Evolutionary conservation across 495 filamentous ascomycete genomes (phyloP).

Genomic region (Evernia prunastri): DNA sequence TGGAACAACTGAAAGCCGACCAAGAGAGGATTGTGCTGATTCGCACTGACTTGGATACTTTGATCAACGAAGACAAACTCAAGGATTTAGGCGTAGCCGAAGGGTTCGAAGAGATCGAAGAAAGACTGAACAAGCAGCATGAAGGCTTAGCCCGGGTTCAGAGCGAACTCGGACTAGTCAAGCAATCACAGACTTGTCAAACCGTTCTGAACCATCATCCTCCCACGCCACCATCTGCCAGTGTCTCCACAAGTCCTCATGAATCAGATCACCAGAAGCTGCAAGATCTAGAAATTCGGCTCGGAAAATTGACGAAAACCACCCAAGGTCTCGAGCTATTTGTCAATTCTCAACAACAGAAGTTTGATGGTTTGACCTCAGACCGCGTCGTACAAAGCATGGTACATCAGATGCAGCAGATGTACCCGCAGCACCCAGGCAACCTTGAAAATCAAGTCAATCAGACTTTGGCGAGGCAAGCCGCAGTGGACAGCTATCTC

Average conservation of each 20-base stretch:
- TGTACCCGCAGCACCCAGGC: slow-evolving; percentile 14
- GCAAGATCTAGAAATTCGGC: slow-evolving; percentile 2
- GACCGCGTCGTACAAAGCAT: slow-evolving; percentile 11
- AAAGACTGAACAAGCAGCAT: not conserved
- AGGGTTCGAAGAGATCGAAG: not conserved
- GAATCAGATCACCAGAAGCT: slow-evolving; percentile 5
- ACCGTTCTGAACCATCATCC: not conserved
- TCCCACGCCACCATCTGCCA: slow-evolving; percentile 10
- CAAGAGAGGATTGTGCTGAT: not conserved
- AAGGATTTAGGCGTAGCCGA: not conserved
- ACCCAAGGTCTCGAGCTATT: slow-evolving; percentile 3
- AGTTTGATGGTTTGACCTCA: slow-evolving; percentile 14
- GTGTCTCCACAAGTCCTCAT: not conserved
- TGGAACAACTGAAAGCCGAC: not conserved
- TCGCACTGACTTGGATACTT: not conserved
- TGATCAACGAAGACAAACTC: not conserved
- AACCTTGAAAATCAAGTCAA: not conserved
- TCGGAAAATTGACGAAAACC: slow-evolving; percentile 3
- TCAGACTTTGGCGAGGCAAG: not conserved
- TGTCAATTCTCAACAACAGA: slow-evolving; percentile 11
- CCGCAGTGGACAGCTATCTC: slow-evolving; percentile 4
- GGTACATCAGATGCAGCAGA: slow-evolving; percentile 11
- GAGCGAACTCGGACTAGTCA: not conserved
- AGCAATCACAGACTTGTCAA: not conserved
- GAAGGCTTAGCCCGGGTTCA: not conserved